Base-by-base conservation (phyloP, 495 filamentous ascomycete genomes). In the Penicillium samsonianum region DNA sequence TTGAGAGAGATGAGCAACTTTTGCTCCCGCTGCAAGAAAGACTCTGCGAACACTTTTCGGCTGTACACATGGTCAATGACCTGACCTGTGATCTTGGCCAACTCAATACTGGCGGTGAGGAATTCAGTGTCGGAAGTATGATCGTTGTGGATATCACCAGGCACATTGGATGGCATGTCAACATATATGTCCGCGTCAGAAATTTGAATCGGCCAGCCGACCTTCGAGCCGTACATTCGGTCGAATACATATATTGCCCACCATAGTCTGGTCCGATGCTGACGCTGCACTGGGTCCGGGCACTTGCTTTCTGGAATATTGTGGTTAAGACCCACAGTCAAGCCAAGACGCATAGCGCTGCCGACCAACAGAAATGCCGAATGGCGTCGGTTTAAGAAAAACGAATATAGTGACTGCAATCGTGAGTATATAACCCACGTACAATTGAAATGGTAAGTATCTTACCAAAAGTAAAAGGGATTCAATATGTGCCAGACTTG, bases 221-320 rank as follows among this genome's bases (percentile, higher is more conserved):
- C 58, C 38, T 70, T 73, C 1, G 68, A 66, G 5, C 65, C 61
- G 33, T 60, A 73, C 62, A 73, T 70, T 28, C 72, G 61, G 52
- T 75, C 72, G 17, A 69, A 69, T 2, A 69, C 63, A 48, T 75
- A 75, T 0, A 68, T 64, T 22, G 65, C 61, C 70, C 70, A 70
- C 65, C 65, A 73, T 3, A 73, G 51, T 7, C 70, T 64, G 12
- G 59, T 64, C 1, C 72, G 61, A 47, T 75, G 70, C 41, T 75
- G 53, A 11, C 70, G 65, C 8, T 64, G 59, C 4, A 64, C 45
- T 2, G 63, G 49, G 49, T 70, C 59, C 5, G 49, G 57, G 22
- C 64, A 65, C 50, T 69, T 67, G n/a, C 53, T 56, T 31, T 62
- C 63, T 12, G 70, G 72, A 2, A 75, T 65, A 16, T 72, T 68